Evolutionary conservation across 73 alveolate species (phyloP).

Genomic region (Paramecium caudatum): DNA sequence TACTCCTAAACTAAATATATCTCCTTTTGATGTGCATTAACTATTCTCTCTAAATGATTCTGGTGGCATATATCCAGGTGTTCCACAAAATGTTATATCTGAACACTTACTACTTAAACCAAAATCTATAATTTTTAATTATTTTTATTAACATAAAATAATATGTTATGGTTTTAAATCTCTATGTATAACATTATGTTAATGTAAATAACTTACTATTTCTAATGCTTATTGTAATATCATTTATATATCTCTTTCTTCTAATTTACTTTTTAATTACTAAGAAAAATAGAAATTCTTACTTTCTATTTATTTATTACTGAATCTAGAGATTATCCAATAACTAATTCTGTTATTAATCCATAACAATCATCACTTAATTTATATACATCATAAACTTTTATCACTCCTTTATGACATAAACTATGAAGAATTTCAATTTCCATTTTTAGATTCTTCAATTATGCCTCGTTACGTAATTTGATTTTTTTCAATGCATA

Average conservation of each 20-base stretch:
- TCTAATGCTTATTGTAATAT: slow-evolving; percentile 8
- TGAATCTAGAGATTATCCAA: slow-evolving; percentile 1
- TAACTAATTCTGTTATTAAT: slow-evolving; percentile 49
- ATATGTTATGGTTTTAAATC: slow-evolving; percentile 52
- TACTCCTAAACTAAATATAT: slow-evolving; percentile 40
- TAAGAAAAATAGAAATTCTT: background rate
- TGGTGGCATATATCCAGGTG: slow-evolving; percentile 50
- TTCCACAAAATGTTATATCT: background rate
- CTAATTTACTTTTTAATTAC: background rate
- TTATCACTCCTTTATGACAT: slow-evolving; percentile 20
- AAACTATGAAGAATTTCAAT: background rate
- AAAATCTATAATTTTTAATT: slow-evolving; percentile 2
- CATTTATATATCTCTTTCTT: slow-evolving; percentile 48
- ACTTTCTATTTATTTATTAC: slow-evolving; percentile 31
- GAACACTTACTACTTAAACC: slow-evolving; percentile 36
- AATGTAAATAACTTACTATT: slow-evolving; percentile 10
- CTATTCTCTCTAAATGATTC: slow-evolving; percentile 19
- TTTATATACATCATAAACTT: slow-evolving; percentile 29
- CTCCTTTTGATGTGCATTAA: slow-evolving; percentile 19
- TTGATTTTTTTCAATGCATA: slow-evolving; percentile 42
- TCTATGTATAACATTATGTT: slow-evolving; percentile 33
- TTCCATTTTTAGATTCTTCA: background rate
- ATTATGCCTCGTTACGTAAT: background rate
- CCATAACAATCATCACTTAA: background rate
- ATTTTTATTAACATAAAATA: slow-evolving; percentile 15